Conservation (phyloP, 2,329 filamentous ascomycete genomes). For the Stemphylium vesicarium region DNA sequence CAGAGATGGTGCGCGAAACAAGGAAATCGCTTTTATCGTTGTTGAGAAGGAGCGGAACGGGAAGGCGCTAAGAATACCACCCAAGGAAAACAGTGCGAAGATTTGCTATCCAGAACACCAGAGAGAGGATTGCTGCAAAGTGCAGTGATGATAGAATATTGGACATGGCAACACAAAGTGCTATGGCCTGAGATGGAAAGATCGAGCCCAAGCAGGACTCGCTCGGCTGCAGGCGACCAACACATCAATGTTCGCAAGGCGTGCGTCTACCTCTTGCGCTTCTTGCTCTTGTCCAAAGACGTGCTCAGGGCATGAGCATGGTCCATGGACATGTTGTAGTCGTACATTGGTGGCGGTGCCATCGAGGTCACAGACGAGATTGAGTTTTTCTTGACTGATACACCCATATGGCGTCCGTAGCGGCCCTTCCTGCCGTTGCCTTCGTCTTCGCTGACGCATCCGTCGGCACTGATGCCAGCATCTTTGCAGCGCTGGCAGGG, state of each 20-base stretch:
- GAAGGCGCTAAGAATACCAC: constrained; percentile 7
- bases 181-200: constrained; percentile 9
- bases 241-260: not conserved
- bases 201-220: not conserved
- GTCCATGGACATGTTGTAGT: constrained; percentile 36
- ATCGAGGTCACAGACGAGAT: constrained; percentile 36
- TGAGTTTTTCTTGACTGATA: constrained; percentile 65
- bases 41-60: constrained; percentile 16
- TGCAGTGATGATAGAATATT: constrained; percentile 11
- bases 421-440: constrained; percentile 95
- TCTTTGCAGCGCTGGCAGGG: constrained; percentile 96
- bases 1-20: constrained; percentile 7
- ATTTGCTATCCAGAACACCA: constrained; percentile 24
- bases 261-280: constrained; percentile 65
- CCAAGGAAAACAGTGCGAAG: constrained; percentile 9
- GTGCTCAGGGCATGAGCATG: constrained; percentile 24
- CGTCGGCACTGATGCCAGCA: constrained; percentile 89
- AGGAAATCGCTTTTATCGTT: constrained; percentile 13
- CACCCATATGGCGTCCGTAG: constrained; percentile 76
- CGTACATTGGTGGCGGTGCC: constrained; percentile 43
- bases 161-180: constrained; percentile 13
- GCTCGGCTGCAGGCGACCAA: not conserved
- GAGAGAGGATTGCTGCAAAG: constrained; percentile 3
- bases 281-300: constrained; percentile 67
- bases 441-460: constrained; percentile 97